Evolutionary conservation across 2,329 filamentous ascomycete genomes (phyloP).

Genomic region (Epichloe festucae): DNA sequence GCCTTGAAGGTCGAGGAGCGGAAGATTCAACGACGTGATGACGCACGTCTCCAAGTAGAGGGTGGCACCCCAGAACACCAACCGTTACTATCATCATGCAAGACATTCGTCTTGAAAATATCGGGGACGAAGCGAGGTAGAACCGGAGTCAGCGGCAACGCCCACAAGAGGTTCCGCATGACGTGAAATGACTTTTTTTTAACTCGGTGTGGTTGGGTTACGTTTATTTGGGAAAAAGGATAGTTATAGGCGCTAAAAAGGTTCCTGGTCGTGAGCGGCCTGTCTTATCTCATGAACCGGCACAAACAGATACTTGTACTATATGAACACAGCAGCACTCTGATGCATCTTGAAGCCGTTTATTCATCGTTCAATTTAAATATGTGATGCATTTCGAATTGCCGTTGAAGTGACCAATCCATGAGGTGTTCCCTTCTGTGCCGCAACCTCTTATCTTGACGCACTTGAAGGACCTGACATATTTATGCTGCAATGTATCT

Average conservation of each 20-base stretch:
- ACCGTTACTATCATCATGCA: conserved; percentile 7
- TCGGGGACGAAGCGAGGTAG: conserved; percentile 11
- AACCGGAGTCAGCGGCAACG: conserved; percentile 7
- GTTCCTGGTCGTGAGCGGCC: conserved; percentile 1
- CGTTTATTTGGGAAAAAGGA: conserved; percentile 3
- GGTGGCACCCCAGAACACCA: conserved; percentile 13
- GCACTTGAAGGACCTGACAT: too few relatives aligned
- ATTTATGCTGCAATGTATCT: not conserved
- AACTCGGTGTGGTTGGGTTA: conserved; percentile 8
- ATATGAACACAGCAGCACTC: not conserved
- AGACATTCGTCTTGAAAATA: conserved; percentile 13
- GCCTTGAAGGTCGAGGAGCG: conserved; percentile 29
- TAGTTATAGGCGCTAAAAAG: conserved; percentile 5
- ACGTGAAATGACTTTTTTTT: conserved; percentile 8
- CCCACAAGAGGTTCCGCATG: conserved; percentile 10
- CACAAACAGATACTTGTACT: not conserved
- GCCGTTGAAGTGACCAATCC: too few relatives aligned
- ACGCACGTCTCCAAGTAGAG: conserved; percentile 12
- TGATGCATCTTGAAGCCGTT: not conserved
- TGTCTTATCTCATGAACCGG: not conserved
- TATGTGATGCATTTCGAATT: too few relatives aligned
- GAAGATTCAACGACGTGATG: conserved; percentile 16
- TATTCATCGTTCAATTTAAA: not conserved
- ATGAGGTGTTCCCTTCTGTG: too few relatives aligned
- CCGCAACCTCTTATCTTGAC: too few relatives aligned